These are phyloP conservation scores for Castanea sativa DNA, from an alignment of 306 rosid genomes.

Conservation along the genomic window DNA sequence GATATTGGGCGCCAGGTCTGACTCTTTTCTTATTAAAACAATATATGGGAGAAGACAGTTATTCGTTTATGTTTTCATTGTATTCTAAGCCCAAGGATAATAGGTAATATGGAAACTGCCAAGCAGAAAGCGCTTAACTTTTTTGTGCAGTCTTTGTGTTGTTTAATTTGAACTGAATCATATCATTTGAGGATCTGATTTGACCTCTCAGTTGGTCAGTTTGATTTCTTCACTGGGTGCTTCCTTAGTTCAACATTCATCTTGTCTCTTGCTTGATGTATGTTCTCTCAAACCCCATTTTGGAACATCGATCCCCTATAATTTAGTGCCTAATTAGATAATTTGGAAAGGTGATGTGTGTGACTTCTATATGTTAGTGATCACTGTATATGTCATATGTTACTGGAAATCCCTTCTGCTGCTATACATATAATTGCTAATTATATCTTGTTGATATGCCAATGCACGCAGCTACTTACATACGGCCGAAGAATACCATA, in stretches of 20 bases:
- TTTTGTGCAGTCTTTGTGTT: background rate
- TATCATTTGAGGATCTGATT: background rate
- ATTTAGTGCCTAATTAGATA: background rate
- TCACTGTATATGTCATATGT: background rate
- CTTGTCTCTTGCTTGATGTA: background rate
- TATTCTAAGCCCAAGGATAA: background rate
- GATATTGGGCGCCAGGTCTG: conserved; percentile 94
- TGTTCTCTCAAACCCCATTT: background rate
- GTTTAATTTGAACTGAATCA: background rate
- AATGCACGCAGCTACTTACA: conserved; percentile 62
- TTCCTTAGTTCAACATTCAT: background rate
- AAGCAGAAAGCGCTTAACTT: background rate
- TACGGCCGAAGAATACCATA: conserved; percentile 93
- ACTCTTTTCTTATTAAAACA: background rate
- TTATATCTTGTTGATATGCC: background rate
- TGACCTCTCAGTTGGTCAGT: background rate
- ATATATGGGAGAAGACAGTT: background rate
- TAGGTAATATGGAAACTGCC: background rate
- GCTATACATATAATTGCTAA: background rate
- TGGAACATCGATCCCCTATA: background rate
- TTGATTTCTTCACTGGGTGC: background rate
- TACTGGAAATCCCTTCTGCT: background rate
- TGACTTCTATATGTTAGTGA: background rate
- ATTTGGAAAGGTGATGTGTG: background rate
- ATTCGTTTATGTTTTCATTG: background rate